A percentile compares a stretch with the other conserved stretches of the same genome.
These are phyloP conservation scores for Zopfochytrium polystomum DNA, from an alignment of 371 early-diverging fungal genomes.

Conservation along the genomic window DNA sequence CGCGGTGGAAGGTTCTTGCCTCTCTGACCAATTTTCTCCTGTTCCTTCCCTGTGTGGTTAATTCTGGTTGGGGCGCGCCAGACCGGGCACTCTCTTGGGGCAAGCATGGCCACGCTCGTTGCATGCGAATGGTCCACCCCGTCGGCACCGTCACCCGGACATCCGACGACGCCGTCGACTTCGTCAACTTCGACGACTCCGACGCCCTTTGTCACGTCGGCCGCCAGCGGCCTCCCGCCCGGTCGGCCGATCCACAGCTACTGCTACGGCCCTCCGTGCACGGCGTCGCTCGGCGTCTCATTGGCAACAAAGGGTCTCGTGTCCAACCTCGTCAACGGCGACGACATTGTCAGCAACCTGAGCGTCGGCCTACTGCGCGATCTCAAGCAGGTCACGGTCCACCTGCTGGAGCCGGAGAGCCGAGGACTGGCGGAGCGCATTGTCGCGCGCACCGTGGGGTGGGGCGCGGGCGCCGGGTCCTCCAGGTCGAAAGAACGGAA, in stretches of 20 bases:
- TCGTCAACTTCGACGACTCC: constrained; percentile 11
- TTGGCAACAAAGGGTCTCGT: constrained; percentile 24
- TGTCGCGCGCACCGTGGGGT: constrained; percentile 26
- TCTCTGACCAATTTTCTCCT: too few species aligned
- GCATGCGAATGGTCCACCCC: constrained; percentile 37
- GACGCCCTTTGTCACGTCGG: constrained; percentile 22
- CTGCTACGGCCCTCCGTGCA: constrained; percentile 28
- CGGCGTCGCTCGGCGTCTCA: constrained; percentile 19
- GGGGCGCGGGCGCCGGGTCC: constrained; percentile 7
- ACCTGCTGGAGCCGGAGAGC: constrained; percentile 29
- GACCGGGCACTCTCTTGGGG: constrained; percentile 49
- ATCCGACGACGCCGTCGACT: too few species aligned
- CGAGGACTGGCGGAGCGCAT: constrained; percentile 31
- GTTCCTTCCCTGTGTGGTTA: too few species aligned
- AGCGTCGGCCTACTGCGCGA: constrained; percentile 36
- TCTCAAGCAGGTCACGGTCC: constrained; percentile 30
- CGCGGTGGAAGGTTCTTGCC: too few species aligned
- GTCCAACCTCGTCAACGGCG: constrained; percentile 33
- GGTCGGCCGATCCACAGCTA: constrained; percentile 34
- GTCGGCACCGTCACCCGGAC: too few species aligned
- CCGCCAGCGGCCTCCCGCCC: constrained; percentile 21
- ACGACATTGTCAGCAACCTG: constrained; percentile 38
- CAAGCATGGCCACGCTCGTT: constrained; percentile 43
- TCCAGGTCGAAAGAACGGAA: constrained; percentile 4
- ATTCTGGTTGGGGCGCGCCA: constrained; percentile 3